Conservation (phyloP, 2,329 filamentous ascomycete genomes). For the Fusarium sulawesiense region DNA sequence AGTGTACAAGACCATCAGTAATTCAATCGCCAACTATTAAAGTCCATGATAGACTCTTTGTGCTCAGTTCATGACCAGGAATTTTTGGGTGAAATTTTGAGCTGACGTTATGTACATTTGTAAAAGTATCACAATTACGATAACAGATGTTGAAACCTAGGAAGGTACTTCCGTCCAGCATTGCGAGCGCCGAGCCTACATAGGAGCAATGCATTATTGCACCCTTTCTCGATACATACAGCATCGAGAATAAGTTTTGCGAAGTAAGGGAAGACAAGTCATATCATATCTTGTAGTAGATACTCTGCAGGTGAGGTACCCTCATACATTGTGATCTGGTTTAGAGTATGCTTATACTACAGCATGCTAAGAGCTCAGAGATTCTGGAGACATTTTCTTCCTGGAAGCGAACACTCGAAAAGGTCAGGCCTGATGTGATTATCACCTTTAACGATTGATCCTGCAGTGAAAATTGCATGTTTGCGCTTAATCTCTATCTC, state of each 20-base stretch:
- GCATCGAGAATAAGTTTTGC: background rate
- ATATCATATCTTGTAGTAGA: too few relatives aligned
- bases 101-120: background rate
- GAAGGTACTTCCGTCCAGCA: too few relatives aligned
- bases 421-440: too few relatives aligned
- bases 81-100: too few relatives aligned
- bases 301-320: background rate
- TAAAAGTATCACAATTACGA: background rate
- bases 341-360: too few relatives aligned
- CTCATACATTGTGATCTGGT: background rate
- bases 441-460: too few relatives aligned
- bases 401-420: background rate
- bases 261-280: too few relatives aligned
- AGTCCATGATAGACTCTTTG: background rate
- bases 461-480: too few relatives aligned
- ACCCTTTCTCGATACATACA: background rate
- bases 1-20: background rate
- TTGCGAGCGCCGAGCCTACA: background rate
- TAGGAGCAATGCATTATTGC: too few relatives aligned
- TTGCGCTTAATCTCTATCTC: too few relatives aligned
- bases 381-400: background rate
- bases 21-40: background rate
- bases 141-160: background rate
- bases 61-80: background rate
- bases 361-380: background rate